Evolutionary conservation across 2,329 filamentous ascomycete genomes (phyloP), one percentile per base, ranked within the genome.

Genomic region (Curvularia spicifera): DNA sequence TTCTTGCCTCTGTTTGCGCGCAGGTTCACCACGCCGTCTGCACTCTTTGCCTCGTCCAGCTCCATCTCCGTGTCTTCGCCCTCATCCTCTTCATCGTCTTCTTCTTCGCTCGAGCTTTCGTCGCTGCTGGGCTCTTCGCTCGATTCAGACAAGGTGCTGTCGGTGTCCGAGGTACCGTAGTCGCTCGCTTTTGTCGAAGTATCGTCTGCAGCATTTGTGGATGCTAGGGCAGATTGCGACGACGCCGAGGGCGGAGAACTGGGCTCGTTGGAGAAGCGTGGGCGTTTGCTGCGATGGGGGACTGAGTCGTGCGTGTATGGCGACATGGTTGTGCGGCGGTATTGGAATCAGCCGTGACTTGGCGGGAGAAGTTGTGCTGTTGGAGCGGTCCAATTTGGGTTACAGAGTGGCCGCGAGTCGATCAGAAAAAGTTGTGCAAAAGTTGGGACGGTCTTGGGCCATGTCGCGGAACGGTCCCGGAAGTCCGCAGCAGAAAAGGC

Each of bases 101-200:
- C 66, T 9, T 68, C 67, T n/a, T 76, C 74, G 40, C 65, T 68
- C 1, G 69, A 71, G 46, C 68, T 73, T 22, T 73, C 67, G 22
- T 72, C 73, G 64, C 75, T 77, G 59, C 75, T 77, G 18, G 76
- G 72, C 50, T 76, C 76, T 51, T 75, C 72, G 54, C 75, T 77
- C 24, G 76, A 77, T 20, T 72, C 68, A 26, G 70, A 71, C 0
- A 76, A 29, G 26, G 71, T 70, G 61, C 64, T 75, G 29, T 67
- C 68, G 18, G 56, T 65, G n/a, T 69, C 68, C 9, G 56, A 66
- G 3, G 45, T 54, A 20, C 66, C 65, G 24, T 51, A 33, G 18
- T 72, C 65, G 63, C 62, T 69, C 1, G 67, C 52, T n/a, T 57
- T 54, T 7, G 64, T 61, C 8, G 64, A 64, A 3, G 66, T 57